Evolutionary conservation across 768 basidiomycete genomes (phyloP), one percentile per base, ranked within the genome.

Genomic region (Filobasidium floriforme): DNA sequence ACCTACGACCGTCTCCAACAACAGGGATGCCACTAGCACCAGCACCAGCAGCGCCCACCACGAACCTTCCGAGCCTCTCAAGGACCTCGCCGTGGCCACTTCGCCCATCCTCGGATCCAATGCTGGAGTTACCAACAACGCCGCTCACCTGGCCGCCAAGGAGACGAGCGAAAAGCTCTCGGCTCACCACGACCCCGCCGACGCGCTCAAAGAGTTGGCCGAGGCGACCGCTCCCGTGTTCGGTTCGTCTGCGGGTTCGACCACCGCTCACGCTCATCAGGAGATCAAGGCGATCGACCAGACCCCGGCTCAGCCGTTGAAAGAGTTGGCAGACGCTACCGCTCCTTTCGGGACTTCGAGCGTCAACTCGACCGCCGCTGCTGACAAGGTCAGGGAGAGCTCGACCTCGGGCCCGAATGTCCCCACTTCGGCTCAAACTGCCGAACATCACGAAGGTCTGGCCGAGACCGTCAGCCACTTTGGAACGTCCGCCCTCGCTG

Each of bases 401-500:
- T 51, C 19, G 46, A 51, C 18, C 46, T 19, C 32, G 32, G 32
- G 4, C 4, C 18, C 18, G 2, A 57, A 57, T n/a, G 54, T 28
- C n/a, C 19, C 54, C 15, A 14, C 54, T 57, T 22, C 54, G 18
- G 29, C 54, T 32, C 12, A 24, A 4, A 57, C 54, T 15, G 24
- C 54, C 54, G 54, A 57, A n/a, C 15, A 22, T 7, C 54, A 57
- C 54, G 46, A 22, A 37, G 46, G 46, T 14, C 15, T 57, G 26
- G 61, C 61, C 26, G 61, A 62, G 49, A 62, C 44, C 24, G 10
- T 62, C 28, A 46, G 43, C 15, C 64, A 60, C 44, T 41, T 28
- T 37, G 64, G 64, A 19, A 65, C 64, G 5, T 65, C 64, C 37
- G 73, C 73, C n/a, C 52, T 73, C 22, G 75, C 71, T 44, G 70